A percentile compares a stretch with the other conserved stretches of the same genome.
phyloP scores from a whole-genome alignment of 495 filamentous ascomycete species.

The Arthonia radiata region DNA sequence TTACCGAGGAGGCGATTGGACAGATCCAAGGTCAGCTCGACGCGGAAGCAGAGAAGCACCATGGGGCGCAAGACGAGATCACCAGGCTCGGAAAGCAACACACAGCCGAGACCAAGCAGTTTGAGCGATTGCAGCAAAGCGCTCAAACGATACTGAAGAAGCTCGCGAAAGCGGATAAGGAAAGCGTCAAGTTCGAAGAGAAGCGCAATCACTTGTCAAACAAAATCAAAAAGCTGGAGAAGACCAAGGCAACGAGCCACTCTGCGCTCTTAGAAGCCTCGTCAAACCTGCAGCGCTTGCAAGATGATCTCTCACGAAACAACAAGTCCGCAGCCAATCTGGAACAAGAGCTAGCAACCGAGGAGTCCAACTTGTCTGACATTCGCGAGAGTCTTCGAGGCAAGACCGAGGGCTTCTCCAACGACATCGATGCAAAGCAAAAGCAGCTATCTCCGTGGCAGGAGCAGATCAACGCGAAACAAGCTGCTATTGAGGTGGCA shows the following conservation, averaged over 20 bases:
- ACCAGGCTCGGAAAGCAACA: slow-evolving; percentile 71
- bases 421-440: slow-evolving; percentile 77
- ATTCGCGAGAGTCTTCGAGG: slow-evolving; percentile 75
- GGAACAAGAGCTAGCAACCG: slow-evolving; percentile 44
- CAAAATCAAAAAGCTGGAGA: slow-evolving; percentile 90
- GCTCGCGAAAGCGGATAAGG: slow-evolving; percentile 79
- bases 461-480: slow-evolving; percentile 85
- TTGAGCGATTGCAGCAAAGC: slow-evolving; percentile 57
- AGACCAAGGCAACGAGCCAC: slow-evolving; percentile 46
- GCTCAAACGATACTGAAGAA: slow-evolving; percentile 63
- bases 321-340: slow-evolving; percentile 41
- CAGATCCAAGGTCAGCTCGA: slow-evolving; percentile 80
- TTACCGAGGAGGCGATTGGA: slow-evolving; percentile 69
- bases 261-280: slow-evolving; percentile 48
- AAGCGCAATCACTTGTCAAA: slow-evolving; percentile 76
- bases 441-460: slow-evolving; percentile 92
- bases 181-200: slow-evolving; percentile 89
- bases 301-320: slow-evolving; percentile 52
- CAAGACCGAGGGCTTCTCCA: slow-evolving; percentile 82
- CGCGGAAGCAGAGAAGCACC: slow-evolving; percentile 70
- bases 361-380: slow-evolving; percentile 55
- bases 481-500: slow-evolving; percentile 76
- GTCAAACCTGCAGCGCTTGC: slow-evolving; percentile 50
- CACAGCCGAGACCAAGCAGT: slow-evolving; percentile 56
- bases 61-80: slow-evolving; percentile 76